phyloP scores from a whole-genome alignment of 2,329 filamentous ascomycete species.

The Pseudogymnoascus sp. region DNA sequence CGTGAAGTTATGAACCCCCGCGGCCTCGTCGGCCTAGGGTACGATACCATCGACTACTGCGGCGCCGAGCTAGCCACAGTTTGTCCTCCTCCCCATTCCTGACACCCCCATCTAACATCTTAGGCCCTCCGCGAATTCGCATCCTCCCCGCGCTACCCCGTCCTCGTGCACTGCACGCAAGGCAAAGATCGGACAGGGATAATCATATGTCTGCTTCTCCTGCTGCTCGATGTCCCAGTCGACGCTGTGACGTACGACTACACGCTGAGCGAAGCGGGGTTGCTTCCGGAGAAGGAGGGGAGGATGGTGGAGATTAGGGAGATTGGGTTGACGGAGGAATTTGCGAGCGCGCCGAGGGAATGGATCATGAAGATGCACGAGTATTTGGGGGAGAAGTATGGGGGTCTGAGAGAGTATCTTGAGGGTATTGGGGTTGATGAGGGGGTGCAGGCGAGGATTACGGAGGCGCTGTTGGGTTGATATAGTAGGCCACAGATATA shows the following conservation, averaged over 20 bases:
- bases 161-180: conserved; percentile 76
- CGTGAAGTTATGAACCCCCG: conserved; percentile 61
- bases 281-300: conserved; percentile 52
- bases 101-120: background rate
- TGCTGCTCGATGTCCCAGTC: conserved; percentile 50
- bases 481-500: too few species aligned
- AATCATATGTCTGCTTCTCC: conserved; percentile 56
- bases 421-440: conserved; percentile 49
- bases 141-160: conserved; percentile 45
- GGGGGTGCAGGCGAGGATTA: conserved; percentile 17
- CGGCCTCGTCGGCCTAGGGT: conserved; percentile 62
- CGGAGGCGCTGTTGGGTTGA: conserved; percentile 12
- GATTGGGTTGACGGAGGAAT: conserved; percentile 66
- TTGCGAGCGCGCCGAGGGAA: conserved; percentile 54
- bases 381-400: conserved; percentile 54
- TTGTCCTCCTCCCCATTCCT: conserved; percentile 12
- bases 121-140: conserved; percentile 42
- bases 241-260: conserved; percentile 65
- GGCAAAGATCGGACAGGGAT: conserved; percentile 81
- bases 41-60: conserved; percentile 61
- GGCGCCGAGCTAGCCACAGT: conserved; percentile 49
- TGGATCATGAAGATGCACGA: conserved; percentile 52
- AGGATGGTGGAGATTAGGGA: conserved; percentile 58
- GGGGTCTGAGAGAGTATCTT: conserved; percentile 59
- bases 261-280: conserved; percentile 50